Evolutionary conservation across 768 basidiomycete genomes (phyloP).

Genomic region (Calocybe cyanea): DNA sequence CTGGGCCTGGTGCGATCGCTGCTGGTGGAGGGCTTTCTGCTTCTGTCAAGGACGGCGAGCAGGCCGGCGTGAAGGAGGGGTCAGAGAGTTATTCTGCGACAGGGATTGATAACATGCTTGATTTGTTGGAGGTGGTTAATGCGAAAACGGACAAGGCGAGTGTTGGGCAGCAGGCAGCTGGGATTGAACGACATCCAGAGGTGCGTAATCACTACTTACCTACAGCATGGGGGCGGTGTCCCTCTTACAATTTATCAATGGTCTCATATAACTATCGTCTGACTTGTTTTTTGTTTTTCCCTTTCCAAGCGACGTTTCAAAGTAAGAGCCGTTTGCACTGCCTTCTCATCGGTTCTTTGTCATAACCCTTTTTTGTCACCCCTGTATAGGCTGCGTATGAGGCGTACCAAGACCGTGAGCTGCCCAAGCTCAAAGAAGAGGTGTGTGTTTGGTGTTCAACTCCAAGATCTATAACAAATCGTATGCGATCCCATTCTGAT

Average conservation of each 20-base stretch:
- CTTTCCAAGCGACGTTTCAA: conserved; percentile 94
- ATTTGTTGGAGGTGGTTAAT: conserved; percentile 83
- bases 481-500: conserved; percentile 3
- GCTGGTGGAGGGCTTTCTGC: conserved; percentile 54
- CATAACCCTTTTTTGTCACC: conserved; percentile 8
- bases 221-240: neutral
- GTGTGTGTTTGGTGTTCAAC: conserved; percentile 32
- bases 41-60: conserved; percentile 20
- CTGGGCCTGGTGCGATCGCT: conserved; percentile 82
- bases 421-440: conserved; percentile 74
- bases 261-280: conserved; percentile 11
- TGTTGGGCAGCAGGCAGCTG: conserved; percentile 81
- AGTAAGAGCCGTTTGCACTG: conserved; percentile 31
- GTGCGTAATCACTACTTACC: conserved; percentile 35
- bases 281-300: neutral
- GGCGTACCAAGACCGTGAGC: conserved; percentile 82
- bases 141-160: conserved; percentile 93
- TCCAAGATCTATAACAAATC: neutral
- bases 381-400: conserved; percentile 74
- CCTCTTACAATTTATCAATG: too few relatives aligned
- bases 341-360: conserved; percentile 4
- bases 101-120: conserved; percentile 87
- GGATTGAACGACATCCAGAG: conserved; percentile 90
- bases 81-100: conserved; percentile 73
- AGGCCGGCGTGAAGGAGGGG: conserved; percentile 27